Evolutionary conservation across 345 rosid species (phyloP).

Genomic region (Sonneratia alba): DNA sequence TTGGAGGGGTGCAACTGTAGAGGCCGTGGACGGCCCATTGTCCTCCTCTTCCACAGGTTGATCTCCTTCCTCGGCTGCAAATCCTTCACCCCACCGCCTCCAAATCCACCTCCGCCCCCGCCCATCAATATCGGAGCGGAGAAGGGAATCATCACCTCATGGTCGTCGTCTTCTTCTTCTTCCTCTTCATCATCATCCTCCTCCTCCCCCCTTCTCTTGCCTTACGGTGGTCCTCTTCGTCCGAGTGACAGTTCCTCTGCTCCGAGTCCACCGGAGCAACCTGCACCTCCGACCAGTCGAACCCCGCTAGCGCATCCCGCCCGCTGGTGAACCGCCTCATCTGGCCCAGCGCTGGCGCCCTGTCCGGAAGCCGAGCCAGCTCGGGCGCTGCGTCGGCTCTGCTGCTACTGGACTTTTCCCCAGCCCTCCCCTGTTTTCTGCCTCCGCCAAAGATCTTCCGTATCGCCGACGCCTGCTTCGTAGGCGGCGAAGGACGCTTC

Average conservation of each 20-base stretch:
- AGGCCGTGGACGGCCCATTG: slow-evolving; percentile 62
- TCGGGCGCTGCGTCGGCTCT: too few relatives aligned
- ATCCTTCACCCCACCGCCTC: slow-evolving; percentile 9
- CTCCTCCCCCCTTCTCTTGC: slow-evolving; percentile 14
- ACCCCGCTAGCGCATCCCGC: slow-evolving; percentile 36
- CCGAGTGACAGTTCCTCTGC: slow-evolving; percentile 39
- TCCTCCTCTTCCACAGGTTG: slow-evolving; percentile 87
- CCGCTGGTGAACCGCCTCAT: slow-evolving; percentile 73
- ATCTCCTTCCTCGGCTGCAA: slow-evolving; percentile 59
- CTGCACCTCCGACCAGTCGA: slow-evolving; percentile 61
- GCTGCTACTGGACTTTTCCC: slow-evolving; percentile 11
- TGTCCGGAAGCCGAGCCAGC: slow-evolving; percentile 10
- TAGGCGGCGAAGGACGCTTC: slow-evolving; percentile 12
- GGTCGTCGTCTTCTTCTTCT: slow-evolving; percentile 21
- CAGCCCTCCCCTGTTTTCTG: slow-evolving; percentile 6
- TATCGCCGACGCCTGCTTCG: slow-evolving; percentile 21
- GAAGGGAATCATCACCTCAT: slow-evolving; percentile 44
- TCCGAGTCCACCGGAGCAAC: slow-evolving; percentile 41
- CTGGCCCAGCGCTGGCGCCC: slow-evolving; percentile 55
- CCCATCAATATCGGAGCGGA: slow-evolving; percentile 51
- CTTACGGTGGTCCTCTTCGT: slow-evolving; percentile 31
- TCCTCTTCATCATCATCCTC: slow-evolving; percentile 26
- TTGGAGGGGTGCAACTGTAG: slow-evolving; percentile 35
- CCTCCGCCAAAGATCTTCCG: slow-evolving; percentile 29
- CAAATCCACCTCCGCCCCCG: slow-evolving; percentile 2